These are phyloP conservation scores for Biscogniauxia marginata DNA, from an alignment of 2,329 filamentous ascomycete genomes.

Conservation along the genomic window DNA sequence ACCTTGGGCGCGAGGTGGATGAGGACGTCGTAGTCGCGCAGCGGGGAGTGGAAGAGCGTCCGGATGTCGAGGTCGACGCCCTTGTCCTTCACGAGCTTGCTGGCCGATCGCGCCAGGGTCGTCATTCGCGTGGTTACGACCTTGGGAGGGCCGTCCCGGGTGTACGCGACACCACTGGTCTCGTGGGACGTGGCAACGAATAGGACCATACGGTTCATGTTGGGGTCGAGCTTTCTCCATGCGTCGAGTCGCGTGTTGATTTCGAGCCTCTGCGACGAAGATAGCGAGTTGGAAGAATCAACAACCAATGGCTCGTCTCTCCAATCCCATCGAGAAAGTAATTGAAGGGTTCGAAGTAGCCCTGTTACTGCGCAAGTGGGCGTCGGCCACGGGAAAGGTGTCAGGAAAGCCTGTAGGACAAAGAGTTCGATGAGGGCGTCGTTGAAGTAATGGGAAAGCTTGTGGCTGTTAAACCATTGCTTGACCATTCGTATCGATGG, in stretches of 20 bases:
- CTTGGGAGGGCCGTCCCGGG: conserved; percentile 67
- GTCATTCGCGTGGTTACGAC: conserved; percentile 85
- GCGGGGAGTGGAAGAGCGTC: conserved; percentile 69
- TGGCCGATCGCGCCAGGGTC: conserved; percentile 73
- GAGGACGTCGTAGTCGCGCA: conserved; percentile 83
- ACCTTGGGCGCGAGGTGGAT: conserved; percentile 64
- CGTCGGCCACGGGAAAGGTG: conserved; percentile 74
- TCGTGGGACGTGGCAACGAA: conserved; percentile 82
- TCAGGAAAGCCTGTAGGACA: conserved; percentile 73
- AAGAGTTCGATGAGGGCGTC: conserved; percentile 85
- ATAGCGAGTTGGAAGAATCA: conserved; percentile 68
- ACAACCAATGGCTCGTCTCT: conserved; percentile 76
- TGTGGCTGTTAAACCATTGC: conserved; percentile 83
- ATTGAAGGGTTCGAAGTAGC: conserved; percentile 76
- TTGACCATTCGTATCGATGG: conserved; percentile 82
- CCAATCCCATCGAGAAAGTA: conserved; percentile 92
- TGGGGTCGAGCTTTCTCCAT: conserved; percentile 85
- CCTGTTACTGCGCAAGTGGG: conserved; percentile 77
- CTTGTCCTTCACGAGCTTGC: conserved; percentile 55
- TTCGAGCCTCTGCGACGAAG: conserved; percentile 55
- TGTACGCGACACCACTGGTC: conserved; percentile 76
- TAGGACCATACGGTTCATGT: conserved; percentile 78
- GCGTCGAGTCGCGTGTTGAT: conserved; percentile 73
- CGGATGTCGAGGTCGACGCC: conserved; percentile 53
- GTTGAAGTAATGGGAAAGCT: conserved; percentile 71